Percentiles rank a stretch among this genome's conserved stretches.
phyloP scores from a whole-genome alignment of 176 grass and related monocot species.

The Typha latifolia region DNA sequence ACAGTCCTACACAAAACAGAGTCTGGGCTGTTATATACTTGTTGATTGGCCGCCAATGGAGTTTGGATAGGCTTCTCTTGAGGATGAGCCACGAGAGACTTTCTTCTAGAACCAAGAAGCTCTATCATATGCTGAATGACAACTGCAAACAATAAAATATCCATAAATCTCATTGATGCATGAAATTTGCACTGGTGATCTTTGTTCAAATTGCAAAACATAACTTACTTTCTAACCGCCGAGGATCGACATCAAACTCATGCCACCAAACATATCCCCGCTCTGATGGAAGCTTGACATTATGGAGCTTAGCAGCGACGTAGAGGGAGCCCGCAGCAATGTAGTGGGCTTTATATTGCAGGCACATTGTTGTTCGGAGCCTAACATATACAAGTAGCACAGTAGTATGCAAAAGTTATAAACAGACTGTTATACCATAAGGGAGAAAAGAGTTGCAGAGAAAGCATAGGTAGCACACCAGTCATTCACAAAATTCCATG shows the following conservation, averaged over 20 bases:
- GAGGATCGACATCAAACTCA: conserved; percentile 37
- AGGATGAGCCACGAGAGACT: neutral
- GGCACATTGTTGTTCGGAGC: conserved; percentile 32
- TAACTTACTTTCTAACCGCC: conserved; percentile 22
- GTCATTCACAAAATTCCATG: conserved; percentile 45
- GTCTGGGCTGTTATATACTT: conserved; percentile 20
- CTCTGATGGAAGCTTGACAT: conserved; percentile 27
- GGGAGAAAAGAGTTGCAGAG: neutral
- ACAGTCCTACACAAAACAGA: conserved; percentile 17
- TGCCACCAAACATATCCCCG: conserved; percentile 41
- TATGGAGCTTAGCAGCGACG: conserved; percentile 31
- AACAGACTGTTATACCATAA: neutral
- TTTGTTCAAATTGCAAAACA: too few relatives aligned
- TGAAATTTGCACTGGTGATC: too few relatives aligned
- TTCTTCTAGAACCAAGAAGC: conserved; percentile 28
- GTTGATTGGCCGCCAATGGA: conserved; percentile 9
- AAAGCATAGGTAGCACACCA: conserved; percentile 11
- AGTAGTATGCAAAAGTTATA: neutral
- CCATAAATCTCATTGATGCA: too few relatives aligned
- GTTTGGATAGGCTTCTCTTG: conserved; percentile 9
- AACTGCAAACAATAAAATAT: conserved; percentile 19
- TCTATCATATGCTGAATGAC: conserved; percentile 44
- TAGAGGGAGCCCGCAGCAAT: conserved; percentile 44
- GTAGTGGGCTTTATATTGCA: conserved; percentile 53
- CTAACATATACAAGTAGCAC: conserved; percentile 11